Percentiles rank a stretch among this genome's conserved stretches.
phyloP scores from a whole-genome alignment of 768 basidiomycete species.

The Pulveroboletus sp. region DNA sequence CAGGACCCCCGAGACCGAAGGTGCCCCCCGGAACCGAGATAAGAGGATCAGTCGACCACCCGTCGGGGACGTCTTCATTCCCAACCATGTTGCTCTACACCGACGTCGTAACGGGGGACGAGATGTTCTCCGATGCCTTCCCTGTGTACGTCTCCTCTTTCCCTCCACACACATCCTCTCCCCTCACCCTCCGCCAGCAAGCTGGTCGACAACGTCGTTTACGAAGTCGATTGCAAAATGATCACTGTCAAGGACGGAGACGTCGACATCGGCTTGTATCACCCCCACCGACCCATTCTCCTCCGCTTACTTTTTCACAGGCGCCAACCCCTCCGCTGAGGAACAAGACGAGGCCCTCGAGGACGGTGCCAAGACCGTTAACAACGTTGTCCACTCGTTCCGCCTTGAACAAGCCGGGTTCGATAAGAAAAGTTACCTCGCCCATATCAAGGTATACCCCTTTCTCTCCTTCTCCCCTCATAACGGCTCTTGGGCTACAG shows the following conservation, averaged over 20 bases:
- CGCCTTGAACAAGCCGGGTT: slow-evolving; percentile 76
- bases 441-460: slow-evolving; percentile 65
- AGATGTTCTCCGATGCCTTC: slow-evolving; percentile 95
- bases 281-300: background rate
- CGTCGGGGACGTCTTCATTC: slow-evolving; percentile 2
- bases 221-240: slow-evolving; percentile 79
- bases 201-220: slow-evolving; percentile 68
- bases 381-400: slow-evolving; percentile 91
- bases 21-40: slow-evolving; percentile 13
- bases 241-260: slow-evolving; percentile 73
- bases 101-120: slow-evolving; percentile 74
- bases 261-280: slow-evolving; percentile 76
- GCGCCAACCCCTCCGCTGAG: slow-evolving; percentile 91
- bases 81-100: slow-evolving; percentile 65
- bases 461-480: background rate
- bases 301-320: slow-evolving; percentile 35
- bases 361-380: slow-evolving; percentile 70
- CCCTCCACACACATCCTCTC: background rate
- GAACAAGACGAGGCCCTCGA: slow-evolving; percentile 79
- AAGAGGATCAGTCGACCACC: slow-evolving; percentile 16
- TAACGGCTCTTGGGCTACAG: slow-evolving; percentile 33
- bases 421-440: slow-evolving; percentile 85
- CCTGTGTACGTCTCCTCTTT: slow-evolving; percentile 53
- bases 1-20: slow-evolving; percentile 6
- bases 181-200: slow-evolving; percentile 49